Evolutionary conservation across 192 early-diverging fungal species (phyloP).

Genomic region (Dispira simplex): DNA sequence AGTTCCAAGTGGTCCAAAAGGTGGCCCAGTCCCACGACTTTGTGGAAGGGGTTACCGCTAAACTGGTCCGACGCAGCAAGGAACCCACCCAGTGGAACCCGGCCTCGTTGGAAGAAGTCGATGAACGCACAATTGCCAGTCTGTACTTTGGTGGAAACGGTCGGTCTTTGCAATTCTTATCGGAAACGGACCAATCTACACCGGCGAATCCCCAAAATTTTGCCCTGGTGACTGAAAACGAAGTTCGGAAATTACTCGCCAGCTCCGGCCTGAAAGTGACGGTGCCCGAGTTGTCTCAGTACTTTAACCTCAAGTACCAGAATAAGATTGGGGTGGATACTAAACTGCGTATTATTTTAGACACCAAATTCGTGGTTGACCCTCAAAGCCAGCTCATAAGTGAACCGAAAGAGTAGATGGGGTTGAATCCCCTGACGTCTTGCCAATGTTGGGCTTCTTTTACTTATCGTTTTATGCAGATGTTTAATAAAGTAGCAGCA

Average conservation of each 20-base stretch:
- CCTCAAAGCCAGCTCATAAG: background rate
- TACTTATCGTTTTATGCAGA: too few species aligned
- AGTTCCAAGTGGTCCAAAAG: slow-evolving; percentile 64
- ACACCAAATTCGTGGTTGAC: slow-evolving; percentile 24
- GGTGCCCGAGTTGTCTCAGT: slow-evolving; percentile 35
- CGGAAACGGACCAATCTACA: background rate
- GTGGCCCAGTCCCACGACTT: slow-evolving; percentile 72
- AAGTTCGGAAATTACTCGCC: slow-evolving; percentile 42
- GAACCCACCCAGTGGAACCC: slow-evolving; percentile 60
- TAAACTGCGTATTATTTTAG: slow-evolving; percentile 47
- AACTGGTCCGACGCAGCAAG: slow-evolving; percentile 50
- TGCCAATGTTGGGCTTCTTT: too few species aligned
- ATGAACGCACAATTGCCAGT: slow-evolving; percentile 28
- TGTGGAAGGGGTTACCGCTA: slow-evolving; percentile 69
- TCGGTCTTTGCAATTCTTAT: background rate
- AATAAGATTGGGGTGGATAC: slow-evolving; percentile 51
- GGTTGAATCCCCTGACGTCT: too few species aligned
- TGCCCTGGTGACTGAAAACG: slow-evolving; percentile 47
- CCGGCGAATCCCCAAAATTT: slow-evolving; percentile 21
- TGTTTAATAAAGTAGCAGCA: too few species aligned
- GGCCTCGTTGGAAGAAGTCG: slow-evolving; percentile 28
- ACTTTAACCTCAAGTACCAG: slow-evolving; percentile 36
- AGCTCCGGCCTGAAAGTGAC: slow-evolving; percentile 40
- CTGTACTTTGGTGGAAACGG: slow-evolving; percentile 33
- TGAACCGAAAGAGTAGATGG: too few species aligned